These are phyloP conservation scores for Neofusicoccum laricinum DNA, from an alignment of 2,329 filamentous ascomycete genomes.

Conservation along the genomic window DNA sequence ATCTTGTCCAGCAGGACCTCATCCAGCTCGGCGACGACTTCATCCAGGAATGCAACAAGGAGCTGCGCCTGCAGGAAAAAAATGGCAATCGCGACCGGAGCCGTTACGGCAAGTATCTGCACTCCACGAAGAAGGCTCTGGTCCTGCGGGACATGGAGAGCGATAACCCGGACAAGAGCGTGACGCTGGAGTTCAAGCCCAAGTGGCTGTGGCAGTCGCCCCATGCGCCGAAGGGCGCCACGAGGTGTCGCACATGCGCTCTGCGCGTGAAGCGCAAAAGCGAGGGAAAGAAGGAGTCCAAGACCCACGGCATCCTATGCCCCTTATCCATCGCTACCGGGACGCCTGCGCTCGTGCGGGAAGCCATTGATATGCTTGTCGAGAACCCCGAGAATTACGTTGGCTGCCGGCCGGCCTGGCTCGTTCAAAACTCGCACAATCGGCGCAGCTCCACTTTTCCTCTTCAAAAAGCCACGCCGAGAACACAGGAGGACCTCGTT, in stretches of 20 bases:
- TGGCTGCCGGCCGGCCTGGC: slow-evolving; percentile 11
- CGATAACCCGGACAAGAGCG: slow-evolving; percentile 10
- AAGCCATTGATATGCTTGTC: slow-evolving; percentile 10
- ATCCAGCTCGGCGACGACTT: slow-evolving; percentile 1
- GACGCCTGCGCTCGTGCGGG: slow-evolving; percentile 19
- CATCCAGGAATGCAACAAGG: slow-evolving; percentile 12
- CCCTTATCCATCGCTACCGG: slow-evolving; percentile 40
- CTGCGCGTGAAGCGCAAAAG: slow-evolving; percentile 36
- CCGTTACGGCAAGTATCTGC: slow-evolving; percentile 4
- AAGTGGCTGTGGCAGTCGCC: slow-evolving; percentile 50
- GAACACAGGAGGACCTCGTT: slow-evolving; percentile 8
- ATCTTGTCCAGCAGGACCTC: slow-evolving; percentile 14
- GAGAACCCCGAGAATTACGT: slow-evolving; percentile 15
- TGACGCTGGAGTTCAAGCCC: slow-evolving; percentile 43
- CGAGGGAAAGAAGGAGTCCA: slow-evolving; percentile 22
- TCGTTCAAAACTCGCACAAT: not conserved
- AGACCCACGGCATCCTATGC: slow-evolving; percentile 29
- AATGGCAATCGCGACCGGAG: not conserved
- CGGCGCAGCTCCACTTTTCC: slow-evolving; percentile 6
- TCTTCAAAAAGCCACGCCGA: not conserved
- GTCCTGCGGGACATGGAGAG: slow-evolving; percentile 15
- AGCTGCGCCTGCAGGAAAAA: slow-evolving; percentile 6
- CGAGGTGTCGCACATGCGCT: slow-evolving; percentile 47
- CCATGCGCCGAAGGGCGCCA: slow-evolving; percentile 36
- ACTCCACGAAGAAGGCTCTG: not conserved